phyloP scores from a whole-genome alignment of 75 land plant genomes.

The Ceratopteris richardii region DNA sequence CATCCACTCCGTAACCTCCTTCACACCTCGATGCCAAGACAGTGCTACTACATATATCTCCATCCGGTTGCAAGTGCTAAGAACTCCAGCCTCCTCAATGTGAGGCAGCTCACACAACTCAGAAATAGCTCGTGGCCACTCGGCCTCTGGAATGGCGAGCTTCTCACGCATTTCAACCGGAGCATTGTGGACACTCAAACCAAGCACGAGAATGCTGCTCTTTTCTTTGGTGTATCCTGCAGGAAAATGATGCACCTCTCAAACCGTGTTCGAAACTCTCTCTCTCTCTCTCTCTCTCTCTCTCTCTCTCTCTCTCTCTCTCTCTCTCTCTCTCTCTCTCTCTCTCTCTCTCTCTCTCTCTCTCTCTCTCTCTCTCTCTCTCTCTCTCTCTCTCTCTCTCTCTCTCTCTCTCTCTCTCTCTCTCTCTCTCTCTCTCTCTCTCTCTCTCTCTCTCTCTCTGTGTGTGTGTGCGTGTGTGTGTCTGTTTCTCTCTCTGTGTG shows the following conservation, averaged over 20 bases:
- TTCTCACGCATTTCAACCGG: slow-evolving; percentile 91
- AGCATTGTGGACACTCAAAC: slow-evolving; percentile 70
- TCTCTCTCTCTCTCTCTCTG: too few species aligned
- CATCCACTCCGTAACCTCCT: slow-evolving; percentile 93
- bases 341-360: too few species aligned
- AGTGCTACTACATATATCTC: slow-evolving; percentile 85
- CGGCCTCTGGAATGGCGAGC: slow-evolving; percentile 84
- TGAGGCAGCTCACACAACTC: slow-evolving; percentile 70
- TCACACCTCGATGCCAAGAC: slow-evolving; percentile 78
- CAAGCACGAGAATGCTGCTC: slow-evolving; percentile 80
- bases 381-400: too few species aligned
- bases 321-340: too few species aligned
- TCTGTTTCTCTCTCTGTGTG: too few species aligned
- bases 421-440: too few species aligned
- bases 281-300: too few species aligned
- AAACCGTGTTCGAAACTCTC: not conserved
- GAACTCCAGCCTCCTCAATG: slow-evolving; percentile 87
- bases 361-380: too few species aligned
- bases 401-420: too few species aligned
- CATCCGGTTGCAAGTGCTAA: slow-evolving; percentile 86
- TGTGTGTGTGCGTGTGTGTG: too few species aligned
- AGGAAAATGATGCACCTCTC: not conserved
- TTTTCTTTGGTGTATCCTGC: slow-evolving; percentile 83
- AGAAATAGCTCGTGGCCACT: slow-evolving; percentile 86
- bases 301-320: not conserved